phyloP scores from a whole-genome alignment of 805 yeast genomes.

The Barnettozyma populi region DNA sequence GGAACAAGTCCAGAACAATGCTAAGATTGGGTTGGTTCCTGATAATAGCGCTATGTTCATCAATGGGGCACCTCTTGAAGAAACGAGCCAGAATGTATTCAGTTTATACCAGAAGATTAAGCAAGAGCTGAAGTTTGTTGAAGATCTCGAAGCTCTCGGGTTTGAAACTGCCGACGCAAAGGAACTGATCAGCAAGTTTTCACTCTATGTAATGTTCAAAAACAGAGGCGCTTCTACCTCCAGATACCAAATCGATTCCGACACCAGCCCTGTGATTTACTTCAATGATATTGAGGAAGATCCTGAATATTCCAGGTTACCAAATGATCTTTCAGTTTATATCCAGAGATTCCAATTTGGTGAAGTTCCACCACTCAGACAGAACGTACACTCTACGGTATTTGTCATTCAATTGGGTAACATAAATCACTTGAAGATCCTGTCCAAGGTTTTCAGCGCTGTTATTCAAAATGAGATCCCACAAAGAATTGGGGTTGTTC shows the following conservation, averaged over 20 bases:
- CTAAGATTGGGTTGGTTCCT: constrained; percentile 32
- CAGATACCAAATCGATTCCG: constrained; percentile 27
- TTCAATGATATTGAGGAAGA: constrained; percentile 76
- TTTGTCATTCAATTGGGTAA: constrained; percentile 61
- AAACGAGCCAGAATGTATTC: constrained; percentile 37
- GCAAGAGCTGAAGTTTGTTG: constrained; percentile 29
- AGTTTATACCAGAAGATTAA: constrained; percentile 36
- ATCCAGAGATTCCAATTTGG: constrained; percentile 44
- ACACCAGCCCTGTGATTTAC: constrained; percentile 45
- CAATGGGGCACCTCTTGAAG: constrained; percentile 62
- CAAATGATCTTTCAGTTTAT: constrained; percentile 43
- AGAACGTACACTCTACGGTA: constrained; percentile 71
- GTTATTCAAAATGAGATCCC: constrained; percentile 58
- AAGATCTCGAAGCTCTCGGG: constrained; percentile 28
- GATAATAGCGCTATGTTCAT: constrained; percentile 50
- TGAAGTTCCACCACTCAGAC: constrained; percentile 61
- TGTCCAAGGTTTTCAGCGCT: constrained; percentile 44
- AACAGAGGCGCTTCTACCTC: constrained; percentile 11
- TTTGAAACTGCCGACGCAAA: constrained; percentile 30
- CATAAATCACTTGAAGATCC: constrained; percentile 42
- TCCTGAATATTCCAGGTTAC: constrained; percentile 41
- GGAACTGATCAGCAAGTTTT: constrained; percentile 35
- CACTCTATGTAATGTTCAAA: constrained; percentile 25
- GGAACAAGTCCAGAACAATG: constrained; percentile 28
- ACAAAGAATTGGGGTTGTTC: constrained; percentile 80